Evolutionary conservation across 2,329 filamentous ascomycete species (phyloP).

Genomic region (Alternaria brassicae): DNA sequence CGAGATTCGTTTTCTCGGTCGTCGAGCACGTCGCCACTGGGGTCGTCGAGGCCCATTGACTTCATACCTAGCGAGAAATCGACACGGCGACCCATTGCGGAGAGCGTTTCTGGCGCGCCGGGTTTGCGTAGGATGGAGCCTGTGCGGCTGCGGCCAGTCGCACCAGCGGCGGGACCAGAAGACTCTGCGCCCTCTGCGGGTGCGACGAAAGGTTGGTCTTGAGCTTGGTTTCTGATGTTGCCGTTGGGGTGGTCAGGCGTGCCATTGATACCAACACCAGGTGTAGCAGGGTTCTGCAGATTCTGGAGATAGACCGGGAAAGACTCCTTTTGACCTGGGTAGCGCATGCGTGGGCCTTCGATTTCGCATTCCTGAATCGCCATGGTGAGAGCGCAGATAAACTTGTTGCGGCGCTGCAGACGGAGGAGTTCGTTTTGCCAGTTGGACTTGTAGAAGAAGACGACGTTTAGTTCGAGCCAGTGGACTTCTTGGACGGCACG

Average conservation of each 20-base stretch:
- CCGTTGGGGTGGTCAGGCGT: conserved; percentile 56
- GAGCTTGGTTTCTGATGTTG: conserved; percentile 42
- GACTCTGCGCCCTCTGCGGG: conserved; percentile 33
- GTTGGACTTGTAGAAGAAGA: conserved; percentile 98
- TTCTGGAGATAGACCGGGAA: conserved; percentile 71
- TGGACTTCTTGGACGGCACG: conserved; percentile 81
- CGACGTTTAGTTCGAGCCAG: conserved; percentile 85
- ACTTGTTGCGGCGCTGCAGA: conserved; percentile 89
- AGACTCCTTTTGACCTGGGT: conserved; percentile 70
- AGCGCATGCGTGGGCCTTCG: conserved; percentile 78
- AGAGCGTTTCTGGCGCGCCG: conserved; percentile 64
- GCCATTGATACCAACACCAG: conserved; percentile 52
- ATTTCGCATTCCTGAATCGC: conserved; percentile 84
- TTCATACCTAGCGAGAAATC: conserved; percentile 75
- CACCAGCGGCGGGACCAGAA: conserved; percentile 1
- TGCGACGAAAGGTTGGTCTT: conserved; percentile 55
- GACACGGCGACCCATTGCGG: conserved; percentile 67
- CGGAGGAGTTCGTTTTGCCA: conserved; percentile 95
- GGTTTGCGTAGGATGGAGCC: conserved; percentile 64
- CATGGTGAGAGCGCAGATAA: conserved; percentile 89
- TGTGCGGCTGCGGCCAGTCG: conserved; percentile 39
- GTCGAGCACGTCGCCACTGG: conserved; percentile 70
- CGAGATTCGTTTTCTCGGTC: conserved; percentile 54
- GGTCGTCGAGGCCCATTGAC: conserved; percentile 63
- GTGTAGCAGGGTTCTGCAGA: conserved; percentile 54